phyloP scores from a whole-genome alignment of 768 basidiomycete genomes.

The Amanita jacksonii region DNA sequence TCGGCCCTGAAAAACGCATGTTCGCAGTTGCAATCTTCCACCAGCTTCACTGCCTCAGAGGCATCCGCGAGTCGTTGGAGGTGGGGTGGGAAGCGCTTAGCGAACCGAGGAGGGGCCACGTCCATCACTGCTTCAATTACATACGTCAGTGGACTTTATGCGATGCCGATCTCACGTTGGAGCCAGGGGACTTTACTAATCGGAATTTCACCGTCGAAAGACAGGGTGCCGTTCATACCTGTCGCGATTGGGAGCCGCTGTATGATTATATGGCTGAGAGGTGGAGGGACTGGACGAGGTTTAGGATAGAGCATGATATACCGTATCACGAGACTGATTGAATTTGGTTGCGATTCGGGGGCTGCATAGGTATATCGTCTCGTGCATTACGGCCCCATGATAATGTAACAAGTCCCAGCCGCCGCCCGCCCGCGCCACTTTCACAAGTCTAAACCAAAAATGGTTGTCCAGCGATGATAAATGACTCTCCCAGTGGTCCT shows the following conservation, averaged over 20 bases:
- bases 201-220: conserved; percentile 26
- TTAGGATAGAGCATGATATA: conserved; percentile 16
- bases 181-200: conserved; percentile 29
- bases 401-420: too few relatives aligned
- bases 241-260: conserved; percentile 28
- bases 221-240: conserved; percentile 29
- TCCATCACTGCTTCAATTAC: conserved; percentile 40
- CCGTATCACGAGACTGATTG: conserved; percentile 17
- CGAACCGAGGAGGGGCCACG: conserved; percentile 14
- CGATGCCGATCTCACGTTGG: conserved; percentile 37
- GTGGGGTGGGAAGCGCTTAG: conserved; percentile 14
- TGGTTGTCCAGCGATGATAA: too few relatives aligned
- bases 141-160: conserved; percentile 37
- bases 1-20: conserved; percentile 21
- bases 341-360: too few relatives aligned
- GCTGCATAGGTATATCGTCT: too few relatives aligned
- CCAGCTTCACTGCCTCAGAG: conserved; percentile 36
- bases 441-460: too few relatives aligned
- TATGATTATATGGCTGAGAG: conserved; percentile 25
- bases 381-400: too few relatives aligned
- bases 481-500: too few relatives aligned
- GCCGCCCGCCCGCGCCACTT: too few relatives aligned
- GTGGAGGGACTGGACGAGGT: conserved; percentile 25
- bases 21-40: conserved; percentile 34
- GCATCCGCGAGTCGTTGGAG: conserved; percentile 20